Base-by-base conservation (phyloP, 192 early-diverging fungal genomes). In the Coemansia sp. region DNA sequence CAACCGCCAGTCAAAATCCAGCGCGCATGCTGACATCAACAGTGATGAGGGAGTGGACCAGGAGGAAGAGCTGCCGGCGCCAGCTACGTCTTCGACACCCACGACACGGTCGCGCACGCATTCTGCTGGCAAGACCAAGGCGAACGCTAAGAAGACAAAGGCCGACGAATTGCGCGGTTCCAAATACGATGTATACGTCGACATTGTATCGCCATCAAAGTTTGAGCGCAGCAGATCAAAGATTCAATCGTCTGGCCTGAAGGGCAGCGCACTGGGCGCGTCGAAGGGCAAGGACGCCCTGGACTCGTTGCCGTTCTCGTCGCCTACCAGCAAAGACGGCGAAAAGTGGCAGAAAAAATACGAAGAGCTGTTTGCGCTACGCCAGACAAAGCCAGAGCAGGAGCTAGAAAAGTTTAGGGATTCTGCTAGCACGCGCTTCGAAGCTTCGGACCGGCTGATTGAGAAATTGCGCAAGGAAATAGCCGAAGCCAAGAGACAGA, bases 341-440 rank as follows among this genome's bases (percentile, higher is more conserved):
- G 63, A 48, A 2, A 59, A 48, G 48, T 82, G 80, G 80, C 80
- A 66, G 16, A 66, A 64, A 71, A 82, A 77, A 66, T 82, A 74
- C 68, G 72, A 82, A 57, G 75, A 76, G 25, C 56, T 82, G 40
- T 61, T 69, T 48, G 54, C 11, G 36, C 58, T 77, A 66, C 70
- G 80, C 32, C 63, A 68, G 51, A 67, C 75, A 25, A 60, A 77
- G 67, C 64, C 75, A 3, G 80, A 82, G 45, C 62, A 63, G 36
- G 75, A 77, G 22, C 73, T 74, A 36, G 61, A 56, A 3, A 75
- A 77, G 40, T 71, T 66, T 34, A 68, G 65, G 33, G 48, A 48
- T 28, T 63, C 66, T 3, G 75, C 80, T 5, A 56, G 74, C 52
- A 63, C 69, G 61, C 80, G 75, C 22, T 77, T 74, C 61, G 67